phyloP scores from a whole-genome alignment of 768 basidiomycete species.

The Termitomyces sp. region DNA sequence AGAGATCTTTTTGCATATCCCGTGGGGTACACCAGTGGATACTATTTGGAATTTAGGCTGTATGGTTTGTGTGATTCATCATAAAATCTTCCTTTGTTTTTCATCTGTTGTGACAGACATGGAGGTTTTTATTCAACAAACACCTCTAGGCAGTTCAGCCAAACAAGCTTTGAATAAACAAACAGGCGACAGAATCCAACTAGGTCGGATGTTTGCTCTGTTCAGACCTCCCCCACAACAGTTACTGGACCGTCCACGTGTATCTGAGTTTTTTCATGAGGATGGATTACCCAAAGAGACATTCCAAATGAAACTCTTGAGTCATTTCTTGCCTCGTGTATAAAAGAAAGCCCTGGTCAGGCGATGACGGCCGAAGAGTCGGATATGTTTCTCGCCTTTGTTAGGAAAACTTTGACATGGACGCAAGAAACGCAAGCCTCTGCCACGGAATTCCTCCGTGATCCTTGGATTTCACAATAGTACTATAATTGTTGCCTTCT shows the following conservation, averaged over 20 bases:
- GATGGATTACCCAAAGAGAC: neutral
- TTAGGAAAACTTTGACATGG: conserved; percentile 1
- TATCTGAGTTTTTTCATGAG: neutral
- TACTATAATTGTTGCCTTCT: no score
- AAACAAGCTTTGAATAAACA: neutral
- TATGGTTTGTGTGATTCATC: neutral
- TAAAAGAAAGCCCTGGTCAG: neutral
- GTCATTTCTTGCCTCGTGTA: neutral
- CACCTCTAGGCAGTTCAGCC: neutral
- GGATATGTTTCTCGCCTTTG: neutral
- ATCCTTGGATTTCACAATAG: conserved; percentile 1
- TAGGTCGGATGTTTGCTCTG: neutral
- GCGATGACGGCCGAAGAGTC: neutral
- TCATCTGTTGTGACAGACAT: neutral
- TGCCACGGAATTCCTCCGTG: neutral
- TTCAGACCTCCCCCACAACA: neutral
- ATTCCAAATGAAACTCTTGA: neutral
- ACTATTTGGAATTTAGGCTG: neutral
- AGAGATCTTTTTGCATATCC: neutral
- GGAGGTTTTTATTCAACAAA: neutral
- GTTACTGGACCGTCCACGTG: neutral
- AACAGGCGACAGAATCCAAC: neutral
- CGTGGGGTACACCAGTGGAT: neutral
- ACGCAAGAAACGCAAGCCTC: neutral
- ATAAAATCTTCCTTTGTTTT: neutral